Evolutionary conservation across 2,329 filamentous ascomycete genomes (phyloP).

Genomic region (Aspergillus fumigatiaffinis): DNA sequence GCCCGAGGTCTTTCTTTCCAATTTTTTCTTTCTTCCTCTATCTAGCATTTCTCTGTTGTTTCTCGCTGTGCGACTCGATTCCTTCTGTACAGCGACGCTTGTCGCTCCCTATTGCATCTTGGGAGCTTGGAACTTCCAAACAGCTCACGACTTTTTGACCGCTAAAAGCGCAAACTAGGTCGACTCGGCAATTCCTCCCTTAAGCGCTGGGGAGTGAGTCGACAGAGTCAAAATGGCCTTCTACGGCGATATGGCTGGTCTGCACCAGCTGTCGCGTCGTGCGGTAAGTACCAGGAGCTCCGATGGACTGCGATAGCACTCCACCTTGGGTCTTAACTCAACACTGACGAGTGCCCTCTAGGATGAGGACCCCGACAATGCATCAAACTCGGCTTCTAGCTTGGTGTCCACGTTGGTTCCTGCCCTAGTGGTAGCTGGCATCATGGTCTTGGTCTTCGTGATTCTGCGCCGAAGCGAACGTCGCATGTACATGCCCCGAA

Average conservation of each 20-base stretch:
- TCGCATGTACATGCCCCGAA: constrained; percentile 53
- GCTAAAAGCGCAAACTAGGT: not conserved
- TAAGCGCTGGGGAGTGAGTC: not conserved
- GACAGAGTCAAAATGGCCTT: constrained; percentile 11
- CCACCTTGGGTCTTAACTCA: not conserved
- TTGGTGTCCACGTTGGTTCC: constrained; percentile 49
- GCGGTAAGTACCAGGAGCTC: constrained; percentile 14
- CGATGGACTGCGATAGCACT: not conserved
- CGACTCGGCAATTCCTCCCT: not conserved
- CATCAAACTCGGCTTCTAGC: constrained; percentile 40
- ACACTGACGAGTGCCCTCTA: constrained; percentile 1
- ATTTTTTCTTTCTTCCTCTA: not conserved
- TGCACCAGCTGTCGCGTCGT: constrained; percentile 16
- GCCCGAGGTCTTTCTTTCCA: not conserved
- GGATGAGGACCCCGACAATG: constrained; percentile 11
- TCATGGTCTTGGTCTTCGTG: constrained; percentile 48
- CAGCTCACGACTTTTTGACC: not conserved
- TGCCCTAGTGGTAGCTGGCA: constrained; percentile 42
- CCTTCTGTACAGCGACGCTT: not conserved
- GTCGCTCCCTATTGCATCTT: not conserved
- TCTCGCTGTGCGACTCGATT: not conserved
- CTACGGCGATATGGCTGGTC: constrained; percentile 12
- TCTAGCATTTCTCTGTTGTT: not conserved
- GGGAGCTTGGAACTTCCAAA: not conserved
- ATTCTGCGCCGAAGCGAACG: constrained; percentile 47